These are phyloP conservation scores for Cercospora nicotianae DNA, from an alignment of 2,329 filamentous ascomycete genomes.

Conservation along the genomic window DNA sequence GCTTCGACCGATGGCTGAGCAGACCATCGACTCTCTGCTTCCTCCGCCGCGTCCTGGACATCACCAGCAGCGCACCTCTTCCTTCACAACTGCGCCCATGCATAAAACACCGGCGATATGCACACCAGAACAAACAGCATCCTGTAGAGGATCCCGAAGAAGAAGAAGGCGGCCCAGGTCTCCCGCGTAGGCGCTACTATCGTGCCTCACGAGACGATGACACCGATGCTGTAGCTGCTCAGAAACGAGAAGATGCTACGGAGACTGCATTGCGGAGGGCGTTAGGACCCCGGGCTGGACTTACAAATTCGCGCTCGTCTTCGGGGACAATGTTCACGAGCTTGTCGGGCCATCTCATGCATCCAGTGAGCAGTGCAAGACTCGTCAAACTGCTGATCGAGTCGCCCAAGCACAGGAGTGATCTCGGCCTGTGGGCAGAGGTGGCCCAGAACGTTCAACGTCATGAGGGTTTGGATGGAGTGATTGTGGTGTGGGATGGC, in stretches of 20 bases:
- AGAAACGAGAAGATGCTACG: slow-evolving; percentile 5
- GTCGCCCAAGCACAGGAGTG: slow-evolving; percentile 29
- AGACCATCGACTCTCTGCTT: slow-evolving; percentile 46
- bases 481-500: slow-evolving; percentile 47
- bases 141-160: neutral
- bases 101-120: neutral
- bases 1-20: slow-evolving; percentile 48
- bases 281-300: neutral
- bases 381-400: slow-evolving; percentile 37
- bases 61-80: slow-evolving; percentile 5
- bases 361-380: neutral
- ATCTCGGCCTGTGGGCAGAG: slow-evolving; percentile 44
- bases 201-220: neutral
- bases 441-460: slow-evolving; percentile 46
- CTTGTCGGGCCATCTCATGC: neutral
- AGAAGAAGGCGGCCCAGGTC: neutral
- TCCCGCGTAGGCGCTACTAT: slow-evolving; percentile 3
- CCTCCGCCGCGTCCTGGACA: slow-evolving; percentile 37
- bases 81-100: neutral
- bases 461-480: slow-evolving; percentile 44
- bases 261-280: slow-evolving; percentile 23
- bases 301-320: neutral
- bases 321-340: neutral
- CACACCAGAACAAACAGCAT: neutral
- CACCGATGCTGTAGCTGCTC: neutral